phyloP scores from a whole-genome alignment of 768 basidiomycete genomes.

The Cystofilobasidium macerans region DNA sequence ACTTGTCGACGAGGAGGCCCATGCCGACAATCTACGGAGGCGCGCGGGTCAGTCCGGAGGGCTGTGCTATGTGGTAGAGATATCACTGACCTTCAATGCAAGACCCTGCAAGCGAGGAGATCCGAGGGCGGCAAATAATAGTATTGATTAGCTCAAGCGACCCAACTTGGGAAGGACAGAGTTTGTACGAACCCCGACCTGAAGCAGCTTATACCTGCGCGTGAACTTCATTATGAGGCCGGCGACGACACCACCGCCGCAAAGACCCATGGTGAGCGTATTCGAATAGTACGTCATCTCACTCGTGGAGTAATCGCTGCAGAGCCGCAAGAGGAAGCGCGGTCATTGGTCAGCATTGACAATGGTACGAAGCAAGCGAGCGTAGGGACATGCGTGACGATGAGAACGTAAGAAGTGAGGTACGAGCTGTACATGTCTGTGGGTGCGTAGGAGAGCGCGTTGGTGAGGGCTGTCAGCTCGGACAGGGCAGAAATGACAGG shows the following conservation, averaged over 20 bases:
- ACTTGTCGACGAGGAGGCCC: neutral
- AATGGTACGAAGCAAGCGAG: neutral
- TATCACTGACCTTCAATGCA: conserved; percentile 21
- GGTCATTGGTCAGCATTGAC: neutral
- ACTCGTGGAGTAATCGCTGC: neutral
- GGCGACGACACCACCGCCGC: conserved; percentile 35
- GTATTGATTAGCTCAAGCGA: too few relatives aligned
- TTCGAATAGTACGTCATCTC: neutral
- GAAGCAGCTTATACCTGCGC: conserved; percentile 37
- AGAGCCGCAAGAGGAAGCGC: neutral
- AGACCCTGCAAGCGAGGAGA: too few relatives aligned
- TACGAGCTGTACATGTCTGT: neutral
- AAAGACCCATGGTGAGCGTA: conserved; percentile 26
- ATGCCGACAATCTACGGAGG: neutral
- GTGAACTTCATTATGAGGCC: conserved; percentile 34
- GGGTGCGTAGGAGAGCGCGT: neutral
- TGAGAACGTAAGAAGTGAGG: neutral
- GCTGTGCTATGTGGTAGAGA: neutral
- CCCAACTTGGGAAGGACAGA: too few relatives aligned
- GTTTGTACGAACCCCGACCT: too few relatives aligned
- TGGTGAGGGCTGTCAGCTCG: neutral
- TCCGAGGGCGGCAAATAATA: too few relatives aligned
- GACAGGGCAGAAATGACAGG: too few relatives aligned
- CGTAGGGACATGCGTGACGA: neutral
- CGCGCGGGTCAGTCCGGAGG: neutral